Evolutionary conservation across 75 land plant genomes (phyloP).

Genomic region (Isoetes taiwanensis): DNA sequence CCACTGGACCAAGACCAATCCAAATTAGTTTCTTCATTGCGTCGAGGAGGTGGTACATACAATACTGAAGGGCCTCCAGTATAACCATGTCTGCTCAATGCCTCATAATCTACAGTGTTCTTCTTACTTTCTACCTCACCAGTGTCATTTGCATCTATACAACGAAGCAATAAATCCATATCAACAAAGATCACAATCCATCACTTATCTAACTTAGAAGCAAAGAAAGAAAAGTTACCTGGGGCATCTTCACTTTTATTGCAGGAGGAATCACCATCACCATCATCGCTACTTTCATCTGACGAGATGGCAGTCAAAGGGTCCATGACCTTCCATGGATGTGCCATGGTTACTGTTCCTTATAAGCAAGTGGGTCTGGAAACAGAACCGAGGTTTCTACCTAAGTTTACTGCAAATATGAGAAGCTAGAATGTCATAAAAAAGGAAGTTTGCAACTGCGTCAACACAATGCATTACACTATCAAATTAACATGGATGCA

Average conservation of each 20-base stretch:
- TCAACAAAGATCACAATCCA: not conserved
- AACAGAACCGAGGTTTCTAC: too few relatives aligned
- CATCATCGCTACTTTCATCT: not conserved
- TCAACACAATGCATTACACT: too few relatives aligned
- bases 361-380: too few relatives aligned
- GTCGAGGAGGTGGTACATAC: conserved; percentile 65
- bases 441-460: too few relatives aligned
- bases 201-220: not conserved
- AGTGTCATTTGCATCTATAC: not conserved
- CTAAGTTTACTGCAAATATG: too few relatives aligned
- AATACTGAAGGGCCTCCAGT: conserved; percentile 74
- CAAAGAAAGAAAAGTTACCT: not conserved
- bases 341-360: conserved; percentile 12
- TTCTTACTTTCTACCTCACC: conserved; percentile 26
- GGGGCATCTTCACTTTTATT: not conserved
- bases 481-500: too few relatives aligned
- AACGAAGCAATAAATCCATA: not conserved
- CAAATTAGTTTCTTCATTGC: conserved; percentile 25
- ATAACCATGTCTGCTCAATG: conserved; percentile 72
- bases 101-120: conserved; percentile 46
- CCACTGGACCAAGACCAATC: conserved; percentile 98
- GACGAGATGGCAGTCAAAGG: conserved; percentile 15
- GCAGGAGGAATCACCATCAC: conserved; percentile 6
- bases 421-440: too few relatives aligned
- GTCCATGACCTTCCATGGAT: conserved; percentile 21